Evolutionary conservation across 2,329 filamentous ascomycete species (phyloP).

Genomic region (Colletotrichum sojae): DNA sequence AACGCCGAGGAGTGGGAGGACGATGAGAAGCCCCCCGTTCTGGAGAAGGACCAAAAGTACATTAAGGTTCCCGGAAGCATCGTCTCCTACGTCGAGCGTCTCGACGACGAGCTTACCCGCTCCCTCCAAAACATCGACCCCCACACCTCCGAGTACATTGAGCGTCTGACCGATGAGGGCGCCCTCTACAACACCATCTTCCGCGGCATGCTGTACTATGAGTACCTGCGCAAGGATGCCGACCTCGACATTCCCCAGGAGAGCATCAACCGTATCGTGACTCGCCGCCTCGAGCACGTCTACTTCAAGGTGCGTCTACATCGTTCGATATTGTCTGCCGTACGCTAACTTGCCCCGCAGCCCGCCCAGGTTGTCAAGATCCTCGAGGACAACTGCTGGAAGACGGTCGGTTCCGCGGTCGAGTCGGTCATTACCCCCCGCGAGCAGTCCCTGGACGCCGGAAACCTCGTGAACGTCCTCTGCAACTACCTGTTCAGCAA

Average conservation of each 20-base stretch:
- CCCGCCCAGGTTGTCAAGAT: conserved; percentile 93
- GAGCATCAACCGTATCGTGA: conserved; percentile 90
- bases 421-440: conserved; percentile 88
- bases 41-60: conserved; percentile 81
- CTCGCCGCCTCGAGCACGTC: conserved; percentile 94
- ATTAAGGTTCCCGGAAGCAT: conserved; percentile 95
- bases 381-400: conserved; percentile 95
- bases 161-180: conserved; percentile 91
- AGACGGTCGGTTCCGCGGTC: conserved; percentile 76
- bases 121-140: conserved; percentile 98
- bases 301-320: conserved; percentile 88
- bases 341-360: conserved; percentile 56
- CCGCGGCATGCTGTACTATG: conserved; percentile 89
- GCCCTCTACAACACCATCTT: conserved; percentile 93
- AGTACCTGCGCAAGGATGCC: conserved; percentile 79
- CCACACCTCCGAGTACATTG: conserved; percentile 98
- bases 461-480: conserved; percentile 84
- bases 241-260: conserved; percentile 85
- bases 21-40: conserved; percentile 89
- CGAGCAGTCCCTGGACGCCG: conserved; percentile 75
- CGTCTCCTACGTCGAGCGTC: conserved; percentile 92
- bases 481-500: conserved; percentile 96
- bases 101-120: conserved; percentile 96
- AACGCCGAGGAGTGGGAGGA: conserved; percentile 98
- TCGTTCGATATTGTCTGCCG: not conserved